phyloP scores from a whole-genome alignment of 1,139 yeast species.

The Blastobotrys petasosporus region DNA sequence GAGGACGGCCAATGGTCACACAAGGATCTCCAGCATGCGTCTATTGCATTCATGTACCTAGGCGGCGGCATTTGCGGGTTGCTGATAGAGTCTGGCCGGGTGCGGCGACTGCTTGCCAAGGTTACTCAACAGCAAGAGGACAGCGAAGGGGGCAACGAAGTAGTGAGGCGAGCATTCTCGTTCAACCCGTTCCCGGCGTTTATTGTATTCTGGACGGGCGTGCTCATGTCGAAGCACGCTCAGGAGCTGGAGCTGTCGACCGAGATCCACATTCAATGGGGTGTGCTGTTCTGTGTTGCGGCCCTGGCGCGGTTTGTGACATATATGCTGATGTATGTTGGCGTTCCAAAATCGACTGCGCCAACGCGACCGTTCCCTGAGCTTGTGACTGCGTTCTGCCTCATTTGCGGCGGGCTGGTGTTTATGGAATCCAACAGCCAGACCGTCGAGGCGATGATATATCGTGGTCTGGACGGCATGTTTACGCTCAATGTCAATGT shows the following conservation, averaged over 20 bases:
- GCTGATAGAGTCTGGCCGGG: slow-evolving; percentile 58
- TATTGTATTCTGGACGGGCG: slow-evolving; percentile 94
- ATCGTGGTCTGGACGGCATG: slow-evolving; percentile 82
- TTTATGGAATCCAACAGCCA: slow-evolving; percentile 92
- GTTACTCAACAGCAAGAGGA: neutral
- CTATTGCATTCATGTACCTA: slow-evolving; percentile 89
- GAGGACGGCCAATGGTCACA: slow-evolving; percentile 79
- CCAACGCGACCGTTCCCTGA: slow-evolving; percentile 83
- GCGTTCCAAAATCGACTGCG: slow-evolving; percentile 40
- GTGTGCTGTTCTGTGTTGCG: slow-evolving; percentile 68
- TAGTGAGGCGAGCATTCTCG: slow-evolving; percentile 25
- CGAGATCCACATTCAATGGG: slow-evolving; percentile 86
- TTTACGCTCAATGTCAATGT: slow-evolving; percentile 81
- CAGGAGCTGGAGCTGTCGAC: slow-evolving; percentile 79
- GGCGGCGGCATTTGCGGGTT: slow-evolving; percentile 94
- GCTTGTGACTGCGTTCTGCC: slow-evolving; percentile 65
- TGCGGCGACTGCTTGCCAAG: slow-evolving; percentile 25
- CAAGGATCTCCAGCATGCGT: slow-evolving; percentile 89
- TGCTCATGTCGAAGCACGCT: slow-evolving; percentile 90
- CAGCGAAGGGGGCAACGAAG: slow-evolving; percentile 11
- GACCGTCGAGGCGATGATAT: slow-evolving; percentile 73
- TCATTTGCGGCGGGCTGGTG: slow-evolving; percentile 81
- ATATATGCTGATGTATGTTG: slow-evolving; percentile 50
- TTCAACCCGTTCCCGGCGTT: slow-evolving; percentile 86
- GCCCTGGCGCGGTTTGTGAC: slow-evolving; percentile 71